Evolutionary conservation across 169 alveolate species (phyloP).

Genomic region (Babesia caballi): DNA sequence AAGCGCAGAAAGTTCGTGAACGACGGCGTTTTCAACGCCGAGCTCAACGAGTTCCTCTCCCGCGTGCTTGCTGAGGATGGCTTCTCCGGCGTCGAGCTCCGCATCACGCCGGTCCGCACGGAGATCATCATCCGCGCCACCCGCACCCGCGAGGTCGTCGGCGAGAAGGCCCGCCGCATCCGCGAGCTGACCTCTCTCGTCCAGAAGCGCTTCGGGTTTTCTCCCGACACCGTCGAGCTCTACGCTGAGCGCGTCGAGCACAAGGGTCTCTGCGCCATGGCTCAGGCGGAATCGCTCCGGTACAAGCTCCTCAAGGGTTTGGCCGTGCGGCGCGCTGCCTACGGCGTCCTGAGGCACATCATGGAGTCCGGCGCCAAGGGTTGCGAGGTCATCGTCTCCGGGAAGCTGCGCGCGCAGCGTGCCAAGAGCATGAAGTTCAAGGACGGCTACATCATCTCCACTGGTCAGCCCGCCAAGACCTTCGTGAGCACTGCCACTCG

Average conservation of each 20-base stretch:
- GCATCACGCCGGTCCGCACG: constrained; percentile 91
- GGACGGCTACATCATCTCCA: constrained; percentile 96
- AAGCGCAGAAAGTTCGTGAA: constrained; percentile 94
- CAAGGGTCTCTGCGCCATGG: constrained; percentile 98
- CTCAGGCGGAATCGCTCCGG: constrained; percentile 98
- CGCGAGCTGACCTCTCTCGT: constrained; percentile 96
- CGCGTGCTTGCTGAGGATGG: constrained; percentile 97
- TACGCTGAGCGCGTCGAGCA: constrained; percentile 94
- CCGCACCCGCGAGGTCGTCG: constrained; percentile 95
- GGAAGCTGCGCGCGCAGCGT: constrained; percentile 99
- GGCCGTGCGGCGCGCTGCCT: constrained; percentile 99
- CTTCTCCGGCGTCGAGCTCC: constrained; percentile 97
- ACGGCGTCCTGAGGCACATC: constrained; percentile 94
- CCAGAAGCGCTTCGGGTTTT: constrained; percentile 96
- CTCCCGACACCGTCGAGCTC: constrained; percentile 94
- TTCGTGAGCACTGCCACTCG: constrained; percentile 97
- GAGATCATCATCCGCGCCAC: constrained; percentile 97
- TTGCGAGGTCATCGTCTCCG: constrained; percentile 99
- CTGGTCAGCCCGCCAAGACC: constrained; percentile 97
- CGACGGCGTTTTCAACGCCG: constrained; percentile 99
- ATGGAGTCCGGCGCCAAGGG: constrained; percentile 98
- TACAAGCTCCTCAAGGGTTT: constrained; percentile 95
- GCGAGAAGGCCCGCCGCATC: constrained; percentile 95
- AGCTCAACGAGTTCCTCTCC: constrained; percentile 96
- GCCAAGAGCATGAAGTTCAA: constrained; percentile 99